A percentile compares a stretch with the other conserved stretches of the same genome.
phyloP scores from a whole-genome alignment of 2,329 filamentous ascomycete genomes.

The Colletotrichum orbiculare region DNA sequence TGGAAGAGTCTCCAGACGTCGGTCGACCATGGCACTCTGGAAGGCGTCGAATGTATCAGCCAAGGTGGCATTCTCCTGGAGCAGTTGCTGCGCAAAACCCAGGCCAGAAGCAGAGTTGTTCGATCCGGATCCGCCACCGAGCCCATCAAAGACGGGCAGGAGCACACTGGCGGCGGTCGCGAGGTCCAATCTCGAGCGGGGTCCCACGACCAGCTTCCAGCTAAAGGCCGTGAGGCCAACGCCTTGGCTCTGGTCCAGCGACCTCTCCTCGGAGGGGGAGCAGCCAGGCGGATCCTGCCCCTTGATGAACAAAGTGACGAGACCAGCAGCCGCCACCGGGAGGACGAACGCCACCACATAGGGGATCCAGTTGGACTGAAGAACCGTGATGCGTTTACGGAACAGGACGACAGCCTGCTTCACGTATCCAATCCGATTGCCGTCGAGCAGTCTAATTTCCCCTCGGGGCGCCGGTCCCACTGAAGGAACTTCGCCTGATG shows the following conservation, averaged over 20 bases:
- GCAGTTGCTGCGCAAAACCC: constrained; percentile 13
- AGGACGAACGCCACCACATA: constrained; percentile 80
- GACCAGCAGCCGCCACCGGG: constrained; percentile 81
- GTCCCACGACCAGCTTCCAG: constrained; percentile 55
- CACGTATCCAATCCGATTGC: constrained; percentile 74
- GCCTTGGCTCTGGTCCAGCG: constrained; percentile 51
- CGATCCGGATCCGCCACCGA: constrained; percentile 31
- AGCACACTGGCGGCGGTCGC: constrained; percentile 41
- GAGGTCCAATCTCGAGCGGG: constrained; percentile 41
- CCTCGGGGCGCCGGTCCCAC: constrained; percentile 37
- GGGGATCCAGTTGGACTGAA: constrained; percentile 82
- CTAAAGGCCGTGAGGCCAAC: constrained; percentile 49
- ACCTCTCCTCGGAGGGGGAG: constrained; percentile 59
- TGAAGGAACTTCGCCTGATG: constrained; percentile 11
- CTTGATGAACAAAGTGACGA: constrained; percentile 81
- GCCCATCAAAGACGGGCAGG: constrained; percentile 50
- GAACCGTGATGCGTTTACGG: constrained; percentile 79
- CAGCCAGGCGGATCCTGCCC: constrained; percentile 64
- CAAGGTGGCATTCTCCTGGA: constrained; percentile 27
- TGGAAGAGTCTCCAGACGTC: constrained; percentile 76
- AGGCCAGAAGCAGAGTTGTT: constrained; percentile 37
- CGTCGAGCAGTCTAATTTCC: constrained; percentile 71
- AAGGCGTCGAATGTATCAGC: constrained; percentile 77
- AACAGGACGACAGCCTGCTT: constrained; percentile 81
- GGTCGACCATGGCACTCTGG: constrained; percentile 69